Base-by-base conservation (phyloP, 1,284 basidiomycete species). In the Takashimella koratensis region DNA sequence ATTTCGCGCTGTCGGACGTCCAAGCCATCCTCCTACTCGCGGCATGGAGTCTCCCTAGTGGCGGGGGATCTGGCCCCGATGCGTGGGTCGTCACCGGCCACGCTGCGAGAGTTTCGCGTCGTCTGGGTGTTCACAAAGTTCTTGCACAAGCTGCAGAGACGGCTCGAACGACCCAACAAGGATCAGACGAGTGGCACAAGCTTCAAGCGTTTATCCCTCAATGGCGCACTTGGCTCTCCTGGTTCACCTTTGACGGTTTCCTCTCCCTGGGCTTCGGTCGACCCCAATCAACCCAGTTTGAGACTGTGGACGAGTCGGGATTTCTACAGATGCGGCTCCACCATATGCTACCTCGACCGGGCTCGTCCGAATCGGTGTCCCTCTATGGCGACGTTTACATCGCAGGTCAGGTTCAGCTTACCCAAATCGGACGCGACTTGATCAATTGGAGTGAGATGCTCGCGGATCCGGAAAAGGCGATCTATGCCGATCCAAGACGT, bases 31-130 rank as follows among this genome's bases (percentile, higher is more conserved):
- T 73, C 39, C 54, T 73, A 1, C 51, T 73, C 13, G 63, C 68
- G 1, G 70, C 64, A 1, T 73, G 69, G 68, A 67, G 71, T 10
- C 45, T 73, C 22, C 60, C 63, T 26, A 52, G 54, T 20, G 65
- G 64, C 16, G n/a, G n/a, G n/a, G 70, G 68, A 1, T 50, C 50
- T 8, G 68, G 68, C 19, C 67, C 67, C 6, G 70, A 71, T 40
- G 58, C 63, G 11, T 71, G 68, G 70, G 52, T 72, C 23, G 57
- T 69, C n/a, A 69, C 68, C 4, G 67, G 68, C 19, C 68, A 68
- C 52, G 67, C 66, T 22, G 59, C 60, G 11, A 48, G 66, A 24
- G 54, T 70, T 12, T 59, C 60, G 3, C 49, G 65, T n/a, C n/a
- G n/a, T n/a, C 51, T 70, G 8, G 67, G 66, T 3, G 49, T 65